Percentiles rank a stretch among this genome's conserved stretches.
phyloP scores from a whole-genome alignment of 805 yeast species.

The Candida sithepensis region DNA sequence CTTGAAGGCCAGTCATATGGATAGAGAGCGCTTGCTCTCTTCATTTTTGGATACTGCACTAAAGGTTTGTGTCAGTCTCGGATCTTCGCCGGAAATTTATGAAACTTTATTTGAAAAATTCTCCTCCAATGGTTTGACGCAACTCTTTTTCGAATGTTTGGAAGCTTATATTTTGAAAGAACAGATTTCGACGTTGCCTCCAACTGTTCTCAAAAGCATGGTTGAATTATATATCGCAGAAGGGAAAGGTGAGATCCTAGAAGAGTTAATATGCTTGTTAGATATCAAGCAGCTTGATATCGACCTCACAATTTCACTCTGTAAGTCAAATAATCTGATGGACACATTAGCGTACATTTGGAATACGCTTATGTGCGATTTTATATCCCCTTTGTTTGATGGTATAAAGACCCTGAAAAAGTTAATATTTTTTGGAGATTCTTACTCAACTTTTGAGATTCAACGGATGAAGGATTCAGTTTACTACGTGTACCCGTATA shows the following conservation, averaged over 20 bases:
- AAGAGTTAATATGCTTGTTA: conserved; percentile 64
- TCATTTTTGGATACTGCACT: conserved; percentile 37
- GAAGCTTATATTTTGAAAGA: conserved; percentile 49
- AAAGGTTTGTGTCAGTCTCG: conserved; percentile 37
- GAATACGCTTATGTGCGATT: conserved; percentile 68
- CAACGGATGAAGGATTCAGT: conserved; percentile 14
- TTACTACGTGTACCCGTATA: conserved; percentile 49
- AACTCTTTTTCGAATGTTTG: conserved; percentile 48
- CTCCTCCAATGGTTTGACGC: conserved; percentile 30
- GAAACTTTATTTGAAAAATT: conserved; percentile 46
- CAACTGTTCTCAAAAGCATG: conserved; percentile 58
- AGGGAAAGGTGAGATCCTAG: conserved; percentile 47
- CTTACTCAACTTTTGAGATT: conserved; percentile 9
- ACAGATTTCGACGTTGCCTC: conserved; percentile 50
- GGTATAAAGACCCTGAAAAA: conserved; percentile 38
- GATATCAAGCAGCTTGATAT: conserved; percentile 71
- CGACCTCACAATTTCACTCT: conserved; percentile 65
- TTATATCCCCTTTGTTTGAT: conserved; percentile 63
- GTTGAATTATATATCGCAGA: conserved; percentile 45
- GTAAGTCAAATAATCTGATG: conserved; percentile 50
- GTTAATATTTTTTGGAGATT: conserved; percentile 9
- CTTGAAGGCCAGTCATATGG: conserved; percentile 1
- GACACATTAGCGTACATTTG: conserved; percentile 71
- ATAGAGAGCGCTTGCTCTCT: conserved; percentile 21
- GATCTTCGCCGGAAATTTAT: conserved; percentile 34